These are phyloP conservation scores for Acarospora socialis DNA, from an alignment of 2,329 filamentous ascomycete genomes.

Conservation along the genomic window DNA sequence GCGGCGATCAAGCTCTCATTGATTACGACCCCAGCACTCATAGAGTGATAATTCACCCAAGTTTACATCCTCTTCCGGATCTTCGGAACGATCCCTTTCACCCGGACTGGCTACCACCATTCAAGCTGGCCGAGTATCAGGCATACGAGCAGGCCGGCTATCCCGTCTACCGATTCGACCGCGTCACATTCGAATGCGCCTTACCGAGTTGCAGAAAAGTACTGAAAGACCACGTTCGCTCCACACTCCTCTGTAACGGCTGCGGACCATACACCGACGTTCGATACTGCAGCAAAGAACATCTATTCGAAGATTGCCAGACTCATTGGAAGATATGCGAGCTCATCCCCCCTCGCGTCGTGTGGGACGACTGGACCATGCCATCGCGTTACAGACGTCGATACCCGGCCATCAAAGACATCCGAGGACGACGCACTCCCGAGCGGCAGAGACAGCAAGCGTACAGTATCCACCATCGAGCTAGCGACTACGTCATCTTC, in stretches of 20 bases:
- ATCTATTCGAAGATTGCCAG: slow-evolving; percentile 23
- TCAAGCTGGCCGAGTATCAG: slow-evolving; percentile 11
- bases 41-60: too few relatives aligned
- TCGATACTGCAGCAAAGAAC: slow-evolving; percentile 26
- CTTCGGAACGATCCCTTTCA: slow-evolving; percentile 4
- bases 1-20: too few relatives aligned
- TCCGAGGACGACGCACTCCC: slow-evolving; percentile 3
- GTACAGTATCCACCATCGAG: neutral
- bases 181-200: slow-evolving; percentile 4
- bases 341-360: neutral
- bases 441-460: slow-evolving; percentile 7
- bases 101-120: slow-evolving; percentile 7
- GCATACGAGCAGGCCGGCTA: slow-evolving; percentile 8
- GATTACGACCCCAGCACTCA: too few relatives aligned
- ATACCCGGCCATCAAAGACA: slow-evolving; percentile 7
- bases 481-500: slow-evolving; percentile 9
- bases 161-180: slow-evolving; percentile 8
- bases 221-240: slow-evolving; percentile 14
- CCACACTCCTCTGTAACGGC: slow-evolving; percentile 24
- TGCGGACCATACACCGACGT: slow-evolving; percentile 26
- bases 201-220: slow-evolving; percentile 2
- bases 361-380: slow-evolving; percentile 3
- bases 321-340: slow-evolving; percentile 21
- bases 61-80: too few relatives aligned
- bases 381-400: slow-evolving; percentile 3